These are phyloP conservation scores for Wickerhamiella parazyma DNA, from an alignment of 805 yeast genomes.

Conservation along the genomic window DNA sequence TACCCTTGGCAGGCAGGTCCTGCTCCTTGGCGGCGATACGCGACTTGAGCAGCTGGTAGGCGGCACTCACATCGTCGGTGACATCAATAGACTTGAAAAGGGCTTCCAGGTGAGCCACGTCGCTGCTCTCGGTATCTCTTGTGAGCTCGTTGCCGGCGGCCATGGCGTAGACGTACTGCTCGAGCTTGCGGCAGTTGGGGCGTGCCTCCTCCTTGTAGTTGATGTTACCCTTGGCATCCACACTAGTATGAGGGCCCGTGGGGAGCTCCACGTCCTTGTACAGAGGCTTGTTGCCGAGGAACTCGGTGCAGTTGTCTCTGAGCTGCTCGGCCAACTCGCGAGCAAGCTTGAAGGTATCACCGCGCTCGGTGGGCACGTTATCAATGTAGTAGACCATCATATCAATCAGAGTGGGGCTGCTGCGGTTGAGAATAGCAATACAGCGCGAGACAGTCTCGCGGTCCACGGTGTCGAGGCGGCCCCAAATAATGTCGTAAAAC, in stretches of 20 bases:
- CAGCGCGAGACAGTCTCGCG: conserved; percentile 94
- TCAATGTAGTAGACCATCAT: conserved; percentile 93
- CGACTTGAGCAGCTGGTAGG: conserved; percentile 19
- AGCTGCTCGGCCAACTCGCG: conserved; percentile 82
- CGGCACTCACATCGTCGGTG: conserved; percentile 17
- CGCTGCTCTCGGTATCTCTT: conserved; percentile 31
- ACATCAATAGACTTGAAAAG: conserved; percentile 17
- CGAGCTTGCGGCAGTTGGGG: conserved; percentile 83
- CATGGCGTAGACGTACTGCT: conserved; percentile 92
- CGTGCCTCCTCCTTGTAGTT: conserved; percentile 74
- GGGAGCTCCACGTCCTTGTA: conserved; percentile 91
- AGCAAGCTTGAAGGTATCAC: conserved; percentile 86
- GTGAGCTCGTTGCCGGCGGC: conserved; percentile 87
- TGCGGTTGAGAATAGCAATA: conserved; percentile 93
- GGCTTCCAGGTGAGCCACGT: conserved; percentile 34
- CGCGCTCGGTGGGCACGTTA: conserved; percentile 70
- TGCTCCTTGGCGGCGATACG: conserved; percentile 11
- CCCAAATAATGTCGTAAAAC: conserved; percentile 93
- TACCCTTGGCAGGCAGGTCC: conserved; percentile 16
- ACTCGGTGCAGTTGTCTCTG: conserved; percentile 90
- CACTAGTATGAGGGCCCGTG: conserved; percentile 84
- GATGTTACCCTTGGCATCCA: conserved; percentile 80
- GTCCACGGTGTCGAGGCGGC: conserved; percentile 78
- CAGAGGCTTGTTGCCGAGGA: conserved; percentile 66
- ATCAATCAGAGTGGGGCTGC: conserved; percentile 83